These are phyloP conservation scores for Biscutella auriculata DNA, from an alignment of 441 rosid species.

Conservation along the genomic window DNA sequence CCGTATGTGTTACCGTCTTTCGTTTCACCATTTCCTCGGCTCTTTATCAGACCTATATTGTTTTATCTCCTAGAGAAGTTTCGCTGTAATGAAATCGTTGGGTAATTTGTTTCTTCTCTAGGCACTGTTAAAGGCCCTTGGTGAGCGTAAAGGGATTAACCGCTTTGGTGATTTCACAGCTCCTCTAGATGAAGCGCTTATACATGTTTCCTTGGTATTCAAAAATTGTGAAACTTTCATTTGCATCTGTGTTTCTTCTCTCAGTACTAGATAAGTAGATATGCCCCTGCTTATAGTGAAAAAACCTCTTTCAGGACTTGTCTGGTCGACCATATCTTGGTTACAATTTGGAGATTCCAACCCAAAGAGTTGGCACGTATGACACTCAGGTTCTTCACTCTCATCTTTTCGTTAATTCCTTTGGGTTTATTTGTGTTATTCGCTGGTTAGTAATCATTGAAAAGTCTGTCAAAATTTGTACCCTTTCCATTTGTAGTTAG, in stretches of 20 bases:
- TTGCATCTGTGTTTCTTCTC: neutral
- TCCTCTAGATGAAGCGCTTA: slow-evolving; percentile 84
- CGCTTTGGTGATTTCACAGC: slow-evolving; percentile 89
- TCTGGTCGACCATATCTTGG: slow-evolving; percentile 76
- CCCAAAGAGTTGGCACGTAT: slow-evolving; percentile 73
- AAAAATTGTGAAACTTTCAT: neutral
- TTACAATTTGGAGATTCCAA: slow-evolving; percentile 68
- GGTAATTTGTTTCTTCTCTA: neutral
- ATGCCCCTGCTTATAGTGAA: neutral
- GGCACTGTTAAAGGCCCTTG: slow-evolving; percentile 71
- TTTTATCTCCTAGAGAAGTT: neutral
- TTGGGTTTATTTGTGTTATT: neutral
- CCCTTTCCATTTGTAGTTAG: slow-evolving; percentile 41
- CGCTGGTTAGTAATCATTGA: neutral
- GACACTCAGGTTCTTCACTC: slow-evolving; percentile 61
- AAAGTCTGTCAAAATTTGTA: neutral
- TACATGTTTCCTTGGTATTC: slow-evolving; percentile 88
- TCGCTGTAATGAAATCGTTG: neutral
- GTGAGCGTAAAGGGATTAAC: slow-evolving; percentile 83
- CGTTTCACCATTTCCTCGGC: no score
- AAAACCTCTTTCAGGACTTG: slow-evolving; percentile 10
- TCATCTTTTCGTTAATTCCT: neutral
- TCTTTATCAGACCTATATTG: no score
- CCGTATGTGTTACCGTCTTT: slow-evolving; percentile 6
- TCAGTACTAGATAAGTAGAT: neutral